These are phyloP conservation scores for Phytomonas francai DNA, from an alignment of 208 protist species.

Conservation along the genomic window DNA sequence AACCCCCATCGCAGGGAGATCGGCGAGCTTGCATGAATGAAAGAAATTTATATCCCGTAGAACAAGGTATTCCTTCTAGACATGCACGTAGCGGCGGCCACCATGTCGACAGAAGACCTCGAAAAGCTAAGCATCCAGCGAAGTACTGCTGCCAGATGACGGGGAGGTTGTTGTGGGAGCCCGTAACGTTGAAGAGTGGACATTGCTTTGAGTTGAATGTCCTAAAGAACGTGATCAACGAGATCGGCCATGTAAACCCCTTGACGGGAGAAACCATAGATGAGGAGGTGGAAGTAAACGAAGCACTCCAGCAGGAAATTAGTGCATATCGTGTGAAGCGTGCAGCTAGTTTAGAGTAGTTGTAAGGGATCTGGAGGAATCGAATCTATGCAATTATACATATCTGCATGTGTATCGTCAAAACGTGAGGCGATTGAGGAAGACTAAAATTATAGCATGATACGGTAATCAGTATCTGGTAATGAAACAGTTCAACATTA, in stretches of 20 bases:
- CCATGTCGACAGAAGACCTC: not conserved
- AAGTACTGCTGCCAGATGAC: constrained; percentile 78
- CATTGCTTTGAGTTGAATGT: constrained; percentile 78
- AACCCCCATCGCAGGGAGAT: not conserved
- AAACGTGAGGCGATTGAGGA: not conserved
- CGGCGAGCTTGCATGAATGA: not conserved
- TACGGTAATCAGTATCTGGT: not conserved
- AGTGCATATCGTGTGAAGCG: constrained; percentile 57
- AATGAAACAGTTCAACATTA: not conserved
- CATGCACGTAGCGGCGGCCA: not conserved
- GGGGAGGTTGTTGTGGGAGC: constrained; percentile 84
- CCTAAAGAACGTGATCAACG: constrained; percentile 59
- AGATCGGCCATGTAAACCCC: constrained; percentile 83
- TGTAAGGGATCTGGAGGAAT: constrained; percentile 3
- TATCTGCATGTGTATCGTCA: not conserved
- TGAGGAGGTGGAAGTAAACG: constrained; percentile 57
- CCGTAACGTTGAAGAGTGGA: constrained; percentile 68
- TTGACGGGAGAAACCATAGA: constrained; percentile 62
- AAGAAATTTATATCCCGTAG: not conserved
- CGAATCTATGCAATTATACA: not conserved
- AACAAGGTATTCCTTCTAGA: not conserved
- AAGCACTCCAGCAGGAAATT: constrained; percentile 76
- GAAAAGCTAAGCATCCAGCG: constrained; percentile 31
- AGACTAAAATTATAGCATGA: constrained; percentile 8
- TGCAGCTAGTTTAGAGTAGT: constrained; percentile 21